phyloP scores from a whole-genome alignment of 2,329 filamentous ascomycete species.

The Ophiostoma triangulosporum region DNA sequence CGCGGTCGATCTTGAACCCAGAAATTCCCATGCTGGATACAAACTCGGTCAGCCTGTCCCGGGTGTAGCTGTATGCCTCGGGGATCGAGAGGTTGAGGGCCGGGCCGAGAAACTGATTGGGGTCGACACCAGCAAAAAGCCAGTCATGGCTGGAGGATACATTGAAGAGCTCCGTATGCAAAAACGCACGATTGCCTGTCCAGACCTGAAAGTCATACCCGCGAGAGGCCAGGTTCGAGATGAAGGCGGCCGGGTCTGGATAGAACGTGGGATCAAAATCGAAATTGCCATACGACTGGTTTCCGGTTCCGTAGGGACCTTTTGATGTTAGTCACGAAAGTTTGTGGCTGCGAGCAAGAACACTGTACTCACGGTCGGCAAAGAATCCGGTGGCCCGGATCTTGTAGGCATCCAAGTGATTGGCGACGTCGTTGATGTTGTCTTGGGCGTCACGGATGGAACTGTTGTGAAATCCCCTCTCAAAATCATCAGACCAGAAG shows the following conservation, averaged over 20 bases:
- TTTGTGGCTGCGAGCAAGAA: not conserved
- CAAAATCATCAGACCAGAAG: conserved; percentile 23
- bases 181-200: not conserved
- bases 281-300: not conserved
- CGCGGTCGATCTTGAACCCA: conserved; percentile 26
- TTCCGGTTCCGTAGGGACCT: not conserved
- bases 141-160: conserved; percentile 18
- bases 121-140: conserved; percentile 20
- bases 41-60: conserved; percentile 19
- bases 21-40: conserved; percentile 20
- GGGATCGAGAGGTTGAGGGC: conserved; percentile 25
- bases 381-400: conserved; percentile 23
- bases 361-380: conserved; percentile 17
- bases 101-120: conserved; percentile 19
- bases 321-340: not conserved
- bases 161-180: conserved; percentile 22
- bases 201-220: not conserved
- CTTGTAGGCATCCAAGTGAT: conserved; percentile 19
- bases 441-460: conserved; percentile 20
- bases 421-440: conserved; percentile 22
- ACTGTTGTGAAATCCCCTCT: conserved; percentile 20
- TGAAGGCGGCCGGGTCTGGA: not conserved
- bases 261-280: not conserved
- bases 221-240: not conserved
- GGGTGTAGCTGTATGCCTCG: conserved; percentile 22